phyloP scores from a whole-genome alignment of 495 filamentous ascomycete species.

The Aspergillus coremiiformis region DNA sequence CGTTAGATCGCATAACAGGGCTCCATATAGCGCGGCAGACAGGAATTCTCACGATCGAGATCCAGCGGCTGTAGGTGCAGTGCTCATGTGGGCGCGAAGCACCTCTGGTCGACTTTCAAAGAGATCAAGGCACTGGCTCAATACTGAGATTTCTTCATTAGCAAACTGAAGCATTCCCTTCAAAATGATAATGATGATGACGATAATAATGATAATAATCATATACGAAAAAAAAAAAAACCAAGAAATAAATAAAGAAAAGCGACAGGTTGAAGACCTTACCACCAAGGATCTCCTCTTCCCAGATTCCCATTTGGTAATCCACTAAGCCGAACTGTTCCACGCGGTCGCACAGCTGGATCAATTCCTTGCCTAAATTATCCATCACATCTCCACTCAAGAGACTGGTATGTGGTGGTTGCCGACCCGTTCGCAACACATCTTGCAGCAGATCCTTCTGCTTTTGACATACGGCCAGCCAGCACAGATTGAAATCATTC shows the following conservation, averaged over 20 bases:
- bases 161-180: too few species aligned
- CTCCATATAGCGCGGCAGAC: not conserved
- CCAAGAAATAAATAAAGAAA: too few species aligned
- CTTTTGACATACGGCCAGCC: slow-evolving; percentile 78
- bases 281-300: slow-evolving; percentile 85
- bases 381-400: slow-evolving; percentile 63
- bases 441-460: slow-evolving; percentile 70
- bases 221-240: not conserved
- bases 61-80: slow-evolving; percentile 18
- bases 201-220: too few species aligned
- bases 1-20: slow-evolving; percentile 6
- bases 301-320: slow-evolving; percentile 94
- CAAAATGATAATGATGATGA: too few species aligned
- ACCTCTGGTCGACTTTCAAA: slow-evolving; percentile 33
- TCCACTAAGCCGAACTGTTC: slow-evolving; percentile 89
- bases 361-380: slow-evolving; percentile 72
- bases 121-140: slow-evolving; percentile 60
- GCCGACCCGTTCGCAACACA: slow-evolving; percentile 51
- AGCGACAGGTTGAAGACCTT: too few species aligned
- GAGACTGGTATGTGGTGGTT: slow-evolving; percentile 54
- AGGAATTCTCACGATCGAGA: slow-evolving; percentile 11
- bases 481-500: slow-evolving; percentile 92
- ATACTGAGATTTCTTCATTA: too few species aligned
- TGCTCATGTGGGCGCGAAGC: slow-evolving; percentile 15
- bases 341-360: slow-evolving; percentile 74